Base-by-base conservation (phyloP, 164 flowering plant genomes). In the Santalum album region DNA sequence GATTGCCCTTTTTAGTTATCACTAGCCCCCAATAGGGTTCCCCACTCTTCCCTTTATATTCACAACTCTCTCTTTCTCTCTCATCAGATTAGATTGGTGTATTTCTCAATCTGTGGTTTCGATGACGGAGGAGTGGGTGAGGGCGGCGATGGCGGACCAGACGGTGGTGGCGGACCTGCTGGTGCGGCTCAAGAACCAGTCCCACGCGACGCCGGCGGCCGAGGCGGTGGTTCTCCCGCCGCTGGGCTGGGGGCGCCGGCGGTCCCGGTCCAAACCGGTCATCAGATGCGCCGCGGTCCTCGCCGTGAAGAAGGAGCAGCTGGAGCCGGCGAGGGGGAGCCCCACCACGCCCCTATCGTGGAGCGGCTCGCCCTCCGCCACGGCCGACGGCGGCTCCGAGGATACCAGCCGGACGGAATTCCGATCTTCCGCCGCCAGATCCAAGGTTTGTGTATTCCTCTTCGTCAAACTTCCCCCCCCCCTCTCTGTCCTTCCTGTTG, bases 301-400 rank as follows among this genome's bases (percentile, higher is more conserved):
- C 36, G 7, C n/a, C 20, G 58, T 38, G 55, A 65, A 64, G 54
- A 69, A 65, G 10, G 54, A 49, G 54, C 66, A 62, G 12, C 55
- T 45, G 0, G 76, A 55, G 48, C 59, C 69, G 5, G 20, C 55
- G 18, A 65, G 81, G 34, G 67, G 63, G 17, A 78, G 84, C 39
- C 87, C 87, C 11, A 77, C 77, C 18, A 78, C 87, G 32, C 83
- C 83, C 6, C 75, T 81, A 23, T 79, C 82, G 1, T 82, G 84
- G 84, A 79, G 84, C 67, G 81, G 73, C 36, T 55, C 81, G 25
- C 49, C 73, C 34, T 54, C 77, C 54, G 51, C 64, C 59, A 21
- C 72, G 51, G 49, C 55, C 60, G n/a, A 59, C 62, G 77, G 58
- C 64, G 75, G 71, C 25, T 66, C 39, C 62, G 80, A 78, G 23